phyloP scores from a whole-genome alignment of 768 basidiomycete genomes.

The Panaeolus papilionaceus region DNA sequence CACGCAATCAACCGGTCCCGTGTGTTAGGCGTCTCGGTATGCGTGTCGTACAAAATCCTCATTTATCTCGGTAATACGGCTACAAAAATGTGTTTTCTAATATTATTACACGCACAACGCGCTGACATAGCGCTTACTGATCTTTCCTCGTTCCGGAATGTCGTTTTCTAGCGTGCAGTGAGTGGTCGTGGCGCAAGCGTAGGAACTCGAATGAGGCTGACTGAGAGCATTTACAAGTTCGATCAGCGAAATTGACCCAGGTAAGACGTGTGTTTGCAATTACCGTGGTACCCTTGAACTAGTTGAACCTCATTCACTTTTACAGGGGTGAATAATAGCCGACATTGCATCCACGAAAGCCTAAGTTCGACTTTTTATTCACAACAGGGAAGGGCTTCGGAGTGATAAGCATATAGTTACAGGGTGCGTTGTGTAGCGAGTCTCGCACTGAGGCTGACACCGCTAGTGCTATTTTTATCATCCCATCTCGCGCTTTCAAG shows the following conservation, averaged over 20 bases:
- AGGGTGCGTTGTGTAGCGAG: background rate
- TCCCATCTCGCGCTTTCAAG: background rate
- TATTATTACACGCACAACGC: background rate
- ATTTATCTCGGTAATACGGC: too few species aligned
- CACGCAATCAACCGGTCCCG: background rate
- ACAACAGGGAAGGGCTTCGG: too few species aligned
- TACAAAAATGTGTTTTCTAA: too few species aligned
- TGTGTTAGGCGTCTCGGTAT: background rate
- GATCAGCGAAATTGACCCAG: background rate
- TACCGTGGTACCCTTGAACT: background rate
- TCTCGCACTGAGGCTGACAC: background rate
- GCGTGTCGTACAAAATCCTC: too few species aligned
- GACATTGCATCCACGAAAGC: background rate
- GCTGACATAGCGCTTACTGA: background rate
- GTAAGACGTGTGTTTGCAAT: background rate
- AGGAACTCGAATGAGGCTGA: too few species aligned
- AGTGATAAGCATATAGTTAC: background rate
- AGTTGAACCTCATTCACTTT: background rate
- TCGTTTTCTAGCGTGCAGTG: background rate
- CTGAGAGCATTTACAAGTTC: background rate
- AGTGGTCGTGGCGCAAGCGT: background rate
- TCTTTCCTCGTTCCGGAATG: background rate
- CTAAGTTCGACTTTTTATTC: background rate
- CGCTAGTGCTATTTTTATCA: background rate
- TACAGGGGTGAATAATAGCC: background rate